phyloP scores from a whole-genome alignment of 2,329 filamentous ascomycete genomes.

The Monascus ruber region DNA sequence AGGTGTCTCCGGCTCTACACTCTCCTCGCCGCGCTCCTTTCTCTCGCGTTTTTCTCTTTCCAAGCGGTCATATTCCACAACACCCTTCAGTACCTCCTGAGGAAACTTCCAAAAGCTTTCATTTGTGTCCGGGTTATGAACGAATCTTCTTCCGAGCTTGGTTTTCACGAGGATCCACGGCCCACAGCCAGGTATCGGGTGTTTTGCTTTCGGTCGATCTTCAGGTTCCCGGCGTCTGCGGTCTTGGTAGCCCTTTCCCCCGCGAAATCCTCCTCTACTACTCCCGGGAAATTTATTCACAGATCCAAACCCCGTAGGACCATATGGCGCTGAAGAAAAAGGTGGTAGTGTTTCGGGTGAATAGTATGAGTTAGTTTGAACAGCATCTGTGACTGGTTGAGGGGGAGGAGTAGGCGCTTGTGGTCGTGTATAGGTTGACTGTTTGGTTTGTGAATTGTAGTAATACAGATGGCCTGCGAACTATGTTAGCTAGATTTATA shows the following conservation, averaged over 20 bases:
- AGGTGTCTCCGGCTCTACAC: conserved; percentile 11
- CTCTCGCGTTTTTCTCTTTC: conserved; percentile 58
- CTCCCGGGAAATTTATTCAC: conserved; percentile 15
- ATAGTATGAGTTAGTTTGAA: conserved; percentile 18
- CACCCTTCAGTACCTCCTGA: conserved; percentile 67
- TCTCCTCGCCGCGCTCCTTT: conserved; percentile 32
- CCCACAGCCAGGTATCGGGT: conserved; percentile 65
- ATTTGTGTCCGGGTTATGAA: conserved; percentile 75
- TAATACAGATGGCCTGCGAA: conserved; percentile 67
- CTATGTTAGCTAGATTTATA: conserved; percentile 7
- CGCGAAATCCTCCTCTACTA: conserved; percentile 35
- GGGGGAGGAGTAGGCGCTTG: conserved; percentile 25
- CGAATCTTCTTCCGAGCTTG: conserved; percentile 78
- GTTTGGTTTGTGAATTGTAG: conserved; percentile 69
- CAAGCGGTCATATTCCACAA: conserved; percentile 54
- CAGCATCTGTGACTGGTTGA: conserved; percentile 30
- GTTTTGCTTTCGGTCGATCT: conserved; percentile 72
- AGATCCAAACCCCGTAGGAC: conserved; percentile 13
- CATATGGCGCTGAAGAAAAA: conserved; percentile 25
- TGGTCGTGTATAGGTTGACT: conserved; percentile 81
- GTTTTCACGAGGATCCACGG: conserved; percentile 93
- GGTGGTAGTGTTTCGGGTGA: conserved; percentile 22
- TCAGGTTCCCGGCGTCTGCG: conserved; percentile 55
- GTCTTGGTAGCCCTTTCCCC: conserved; percentile 45
- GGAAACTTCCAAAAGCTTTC: conserved; percentile 94